Percentiles rank a stretch among this genome's conserved stretches.
phyloP scores from a whole-genome alignment of 2,329 filamentous ascomycete genomes.

The Alternaria triticina region DNA sequence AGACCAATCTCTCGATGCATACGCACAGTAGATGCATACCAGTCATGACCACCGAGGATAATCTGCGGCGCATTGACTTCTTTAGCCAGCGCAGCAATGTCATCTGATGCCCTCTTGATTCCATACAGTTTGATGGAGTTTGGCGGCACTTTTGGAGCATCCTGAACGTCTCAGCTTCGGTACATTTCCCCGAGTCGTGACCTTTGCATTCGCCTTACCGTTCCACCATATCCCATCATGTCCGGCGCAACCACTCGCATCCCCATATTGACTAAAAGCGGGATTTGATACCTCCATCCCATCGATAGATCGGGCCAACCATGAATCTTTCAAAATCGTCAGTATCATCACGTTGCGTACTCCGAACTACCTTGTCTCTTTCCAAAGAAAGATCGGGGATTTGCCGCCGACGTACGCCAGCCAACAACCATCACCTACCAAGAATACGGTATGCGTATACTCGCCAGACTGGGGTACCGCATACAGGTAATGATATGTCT shows the following conservation, averaged over 20 bases:
- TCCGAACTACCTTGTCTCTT: not conserved
- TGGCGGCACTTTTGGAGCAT: slow-evolving; percentile 62
- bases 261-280: slow-evolving; percentile 72
- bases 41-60: slow-evolving; percentile 90
- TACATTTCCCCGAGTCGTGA: not conserved
- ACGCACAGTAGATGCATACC: slow-evolving; percentile 48
- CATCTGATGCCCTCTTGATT: slow-evolving; percentile 71
- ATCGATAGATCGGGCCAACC: slow-evolving; percentile 84
- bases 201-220: slow-evolving; percentile 52
- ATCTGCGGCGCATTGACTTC: slow-evolving; percentile 64
- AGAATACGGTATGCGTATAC: slow-evolving; percentile 61
- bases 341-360: not conserved
- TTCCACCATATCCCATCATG: slow-evolving; percentile 84
- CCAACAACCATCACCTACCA: slow-evolving; percentile 47
- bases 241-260: slow-evolving; percentile 84
- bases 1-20: not conserved
- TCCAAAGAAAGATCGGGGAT: not conserved
- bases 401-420: slow-evolving; percentile 1
- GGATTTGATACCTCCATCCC: slow-evolving; percentile 91
- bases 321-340: slow-evolving; percentile 60
- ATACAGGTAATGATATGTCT: slow-evolving; percentile 70
- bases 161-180: slow-evolving; percentile 30
- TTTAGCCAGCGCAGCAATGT: slow-evolving; percentile 74
- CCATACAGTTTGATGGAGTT: slow-evolving; percentile 68
- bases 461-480: slow-evolving; percentile 53